Evolutionary conservation across 495 filamentous ascomycete species (phyloP).

Genomic region (Hypoxylon fragiforme): DNA sequence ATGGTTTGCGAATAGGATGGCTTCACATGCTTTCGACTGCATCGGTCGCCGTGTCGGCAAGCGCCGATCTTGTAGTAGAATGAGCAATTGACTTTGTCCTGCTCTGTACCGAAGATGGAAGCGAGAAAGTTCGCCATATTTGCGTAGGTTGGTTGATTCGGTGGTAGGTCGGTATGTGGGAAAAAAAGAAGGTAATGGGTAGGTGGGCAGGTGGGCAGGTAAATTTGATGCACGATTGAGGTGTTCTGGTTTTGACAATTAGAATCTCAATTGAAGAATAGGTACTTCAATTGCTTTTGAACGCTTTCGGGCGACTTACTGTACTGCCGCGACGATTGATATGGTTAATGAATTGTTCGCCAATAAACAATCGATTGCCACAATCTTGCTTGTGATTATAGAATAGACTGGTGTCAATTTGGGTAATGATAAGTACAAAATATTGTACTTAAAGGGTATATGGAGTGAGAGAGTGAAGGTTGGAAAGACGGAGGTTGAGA

Average conservation of each 20-base stretch:
- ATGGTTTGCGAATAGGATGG: conserved; percentile 97
- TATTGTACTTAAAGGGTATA: too few species aligned
- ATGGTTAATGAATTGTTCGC: too few species aligned
- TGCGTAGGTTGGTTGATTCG: background rate
- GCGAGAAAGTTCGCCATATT: conserved; percentile 93
- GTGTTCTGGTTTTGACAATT: too few species aligned
- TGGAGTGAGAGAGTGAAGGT: too few species aligned
- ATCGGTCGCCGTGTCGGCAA: conserved; percentile 96
- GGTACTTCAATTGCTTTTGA: too few species aligned
- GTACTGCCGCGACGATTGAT: background rate
- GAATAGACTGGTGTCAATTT: too few species aligned
- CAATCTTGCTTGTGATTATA: too few species aligned
- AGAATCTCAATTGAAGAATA: too few species aligned
- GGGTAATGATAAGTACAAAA: too few species aligned
- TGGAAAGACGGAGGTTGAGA: background rate
- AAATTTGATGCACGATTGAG: too few species aligned
- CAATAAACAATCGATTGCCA: too few species aligned
- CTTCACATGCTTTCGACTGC: conserved; percentile 97
- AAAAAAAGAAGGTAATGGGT: background rate
- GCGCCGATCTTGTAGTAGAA: conserved; percentile 92
- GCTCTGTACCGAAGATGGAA: conserved; percentile 99
- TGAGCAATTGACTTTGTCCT: conserved; percentile 79
- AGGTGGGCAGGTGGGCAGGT: too few species aligned
- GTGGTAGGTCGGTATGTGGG: background rate
- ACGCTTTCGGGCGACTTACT: background rate